Evolutionary conservation across 192 early-diverging fungal genomes (phyloP).

Genomic region (Backusella mclennaniae): DNA sequence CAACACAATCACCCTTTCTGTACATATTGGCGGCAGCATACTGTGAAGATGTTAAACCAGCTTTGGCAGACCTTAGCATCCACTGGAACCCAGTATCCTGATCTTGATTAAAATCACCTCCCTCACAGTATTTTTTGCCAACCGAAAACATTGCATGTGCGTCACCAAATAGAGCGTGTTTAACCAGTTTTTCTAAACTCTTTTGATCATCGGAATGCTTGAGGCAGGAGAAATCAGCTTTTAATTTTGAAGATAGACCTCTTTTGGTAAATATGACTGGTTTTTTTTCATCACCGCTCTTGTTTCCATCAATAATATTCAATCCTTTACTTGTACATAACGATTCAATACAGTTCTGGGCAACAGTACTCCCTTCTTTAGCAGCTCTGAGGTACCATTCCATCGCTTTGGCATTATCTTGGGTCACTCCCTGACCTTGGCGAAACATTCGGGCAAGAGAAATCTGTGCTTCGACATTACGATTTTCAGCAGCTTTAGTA

Average conservation of each 20-base stretch:
- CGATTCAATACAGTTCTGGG: background rate
- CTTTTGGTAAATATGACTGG: background rate
- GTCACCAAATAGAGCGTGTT: background rate
- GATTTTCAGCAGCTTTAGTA: background rate
- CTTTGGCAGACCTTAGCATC: background rate
- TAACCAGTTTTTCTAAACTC: background rate
- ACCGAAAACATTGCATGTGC: background rate
- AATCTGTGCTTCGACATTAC: background rate
- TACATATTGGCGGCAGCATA: background rate
- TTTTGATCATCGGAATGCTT: background rate
- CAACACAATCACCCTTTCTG: background rate
- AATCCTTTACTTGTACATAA: background rate
- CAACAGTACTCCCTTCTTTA: background rate
- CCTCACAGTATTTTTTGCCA: background rate
- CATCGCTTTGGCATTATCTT: background rate
- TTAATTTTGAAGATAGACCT: background rate
- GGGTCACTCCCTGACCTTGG: background rate
- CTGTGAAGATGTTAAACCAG: background rate
- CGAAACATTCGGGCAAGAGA: background rate
- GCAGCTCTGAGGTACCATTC: background rate
- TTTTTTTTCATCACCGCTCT: background rate
- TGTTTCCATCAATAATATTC: background rate
- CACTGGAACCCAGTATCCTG: background rate
- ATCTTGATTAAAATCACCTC: background rate
- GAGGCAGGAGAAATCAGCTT: background rate